Percentiles rank a stretch among this genome's conserved stretches.
Evolutionary conservation across 257 asterid genomes (phyloP).

Genomic region (Solanum bulbocastanum): DNA sequence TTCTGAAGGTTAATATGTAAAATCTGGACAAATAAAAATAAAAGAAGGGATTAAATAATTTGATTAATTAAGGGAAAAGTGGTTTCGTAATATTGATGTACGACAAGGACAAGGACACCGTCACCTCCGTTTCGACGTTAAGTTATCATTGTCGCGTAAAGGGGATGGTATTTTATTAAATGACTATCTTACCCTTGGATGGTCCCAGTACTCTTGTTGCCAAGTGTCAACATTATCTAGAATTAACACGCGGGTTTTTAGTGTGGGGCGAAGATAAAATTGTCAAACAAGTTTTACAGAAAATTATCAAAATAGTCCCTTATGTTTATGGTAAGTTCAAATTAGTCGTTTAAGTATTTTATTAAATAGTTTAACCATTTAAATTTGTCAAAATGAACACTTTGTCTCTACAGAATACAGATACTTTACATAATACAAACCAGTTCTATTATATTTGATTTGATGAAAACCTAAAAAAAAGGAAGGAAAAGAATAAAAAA

Average conservation of each 20-base stretch:
- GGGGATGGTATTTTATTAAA: background rate
- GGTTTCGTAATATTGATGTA: background rate
- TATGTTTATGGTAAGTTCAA: background rate
- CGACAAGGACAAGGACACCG: background rate
- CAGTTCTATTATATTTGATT: background rate
- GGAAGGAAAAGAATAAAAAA: background rate
- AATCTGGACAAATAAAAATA: rapidly evolving
- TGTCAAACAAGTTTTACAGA: background rate
- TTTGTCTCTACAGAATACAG: background rate
- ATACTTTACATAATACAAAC: background rate
- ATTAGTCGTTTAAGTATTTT: background rate
- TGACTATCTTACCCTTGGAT: background rate
- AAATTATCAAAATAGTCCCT: background rate
- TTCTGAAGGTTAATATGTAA: too few relatives aligned
- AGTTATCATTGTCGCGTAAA: background rate
- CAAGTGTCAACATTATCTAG: background rate
- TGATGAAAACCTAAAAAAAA: background rate
- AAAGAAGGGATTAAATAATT: background rate
- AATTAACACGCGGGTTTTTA: background rate
- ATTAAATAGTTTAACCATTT: background rate
- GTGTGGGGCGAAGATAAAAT: background rate
- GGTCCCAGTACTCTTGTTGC: background rate
- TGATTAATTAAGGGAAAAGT: background rate
- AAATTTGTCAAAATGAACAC: background rate
- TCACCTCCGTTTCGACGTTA: background rate